Base-by-base conservation (phyloP, 2,329 filamentous ascomycete species). In the Juglanconis oblonga region DNA sequence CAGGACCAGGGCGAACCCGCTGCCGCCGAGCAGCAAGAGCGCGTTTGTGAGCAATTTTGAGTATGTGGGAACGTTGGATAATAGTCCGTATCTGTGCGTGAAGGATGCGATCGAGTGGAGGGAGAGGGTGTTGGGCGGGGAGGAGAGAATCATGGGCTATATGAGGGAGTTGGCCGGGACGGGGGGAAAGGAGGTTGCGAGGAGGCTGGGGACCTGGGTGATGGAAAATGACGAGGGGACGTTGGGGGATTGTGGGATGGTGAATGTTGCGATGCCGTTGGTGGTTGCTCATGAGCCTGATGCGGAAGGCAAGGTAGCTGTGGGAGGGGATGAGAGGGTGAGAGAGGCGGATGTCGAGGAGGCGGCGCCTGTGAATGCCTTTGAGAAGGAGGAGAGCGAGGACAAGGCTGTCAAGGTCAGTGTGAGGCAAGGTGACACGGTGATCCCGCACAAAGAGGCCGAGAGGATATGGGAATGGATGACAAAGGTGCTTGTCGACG, bases 41-140 rank as follows among this genome's bases (percentile, higher is more conserved):
- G 69, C 73, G 0, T 97, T 90, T 64, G 82, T 91, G 14, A 76
- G 72, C 11, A 86, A 87, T 48, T 97, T 97, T 68, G 85, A 92
- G 67, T 94, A 88, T 64, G 81, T 89, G 3, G 91, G 89, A 10
- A 96, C 92, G 0, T 72, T 87, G 5, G 92, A 97, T 68, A 87
- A 84, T 62, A 79, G 84, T 4, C 84, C 90, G 0, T 94, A 88
- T 64, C 76, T 92, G 1, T 92, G 87, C 68, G 80, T 95, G 14
- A 84, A 86, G 8, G 86, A 89, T 8, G 87, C 89, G 0, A 77
- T 97, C 31, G 75, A 81, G 51, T 97, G 90, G 83, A 84, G 93
- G 1, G 70, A 80, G 32, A 79, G 87, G 49, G 79, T 85, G 11
- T 83, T 92, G 13, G 90, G 90, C 40, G 91, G 92, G 36, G 93